Conservation (phyloP, 2,329 filamentous ascomycete species). For the Colletotrichum agaves region DNA sequence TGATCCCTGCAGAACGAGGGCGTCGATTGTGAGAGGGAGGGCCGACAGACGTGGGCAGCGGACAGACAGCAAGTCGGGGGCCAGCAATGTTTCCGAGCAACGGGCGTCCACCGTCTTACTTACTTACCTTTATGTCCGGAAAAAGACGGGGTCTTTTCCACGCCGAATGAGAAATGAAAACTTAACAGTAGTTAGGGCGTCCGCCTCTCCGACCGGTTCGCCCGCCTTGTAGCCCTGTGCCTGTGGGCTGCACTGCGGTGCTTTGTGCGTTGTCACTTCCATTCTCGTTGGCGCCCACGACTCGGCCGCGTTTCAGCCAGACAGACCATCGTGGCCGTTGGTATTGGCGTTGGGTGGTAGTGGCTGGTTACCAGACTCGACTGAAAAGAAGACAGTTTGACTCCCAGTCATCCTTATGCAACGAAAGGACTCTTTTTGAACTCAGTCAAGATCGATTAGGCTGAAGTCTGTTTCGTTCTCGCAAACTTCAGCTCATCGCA, state of each 20-base stretch:
- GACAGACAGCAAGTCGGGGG: slow-evolving; percentile 17
- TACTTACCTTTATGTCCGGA: no score
- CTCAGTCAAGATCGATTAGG: background rate
- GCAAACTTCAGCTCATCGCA: background rate
- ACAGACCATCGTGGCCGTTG: slow-evolving; percentile 3
- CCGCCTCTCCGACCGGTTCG: slow-evolving; percentile 17
- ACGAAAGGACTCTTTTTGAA: background rate
- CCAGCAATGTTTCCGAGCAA: slow-evolving; percentile 35
- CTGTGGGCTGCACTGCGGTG: background rate
- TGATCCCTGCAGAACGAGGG: slow-evolving; percentile 26
- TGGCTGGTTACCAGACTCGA: background rate
- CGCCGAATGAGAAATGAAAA: no score
- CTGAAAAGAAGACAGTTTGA: background rate
- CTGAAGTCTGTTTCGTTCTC: background rate
- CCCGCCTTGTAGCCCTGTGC: slow-evolving; percentile 3
- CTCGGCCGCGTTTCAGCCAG: slow-evolving; percentile 30
- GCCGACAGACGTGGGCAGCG: slow-evolving; percentile 11
- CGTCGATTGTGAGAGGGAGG: slow-evolving; percentile 29
- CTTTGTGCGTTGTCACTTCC: slow-evolving; percentile 8
- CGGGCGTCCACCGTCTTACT: slow-evolving; percentile 34
- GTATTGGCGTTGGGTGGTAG: background rate
- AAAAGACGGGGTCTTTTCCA: no score
- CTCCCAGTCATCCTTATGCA: background rate
- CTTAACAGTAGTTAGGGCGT: no score
- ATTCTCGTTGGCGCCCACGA: background rate